Percentiles rank a stretch among this genome's conserved stretches.
Conservation (phyloP, 1,139 yeast species). For the Suhomyces bolitotheri region DNA sequence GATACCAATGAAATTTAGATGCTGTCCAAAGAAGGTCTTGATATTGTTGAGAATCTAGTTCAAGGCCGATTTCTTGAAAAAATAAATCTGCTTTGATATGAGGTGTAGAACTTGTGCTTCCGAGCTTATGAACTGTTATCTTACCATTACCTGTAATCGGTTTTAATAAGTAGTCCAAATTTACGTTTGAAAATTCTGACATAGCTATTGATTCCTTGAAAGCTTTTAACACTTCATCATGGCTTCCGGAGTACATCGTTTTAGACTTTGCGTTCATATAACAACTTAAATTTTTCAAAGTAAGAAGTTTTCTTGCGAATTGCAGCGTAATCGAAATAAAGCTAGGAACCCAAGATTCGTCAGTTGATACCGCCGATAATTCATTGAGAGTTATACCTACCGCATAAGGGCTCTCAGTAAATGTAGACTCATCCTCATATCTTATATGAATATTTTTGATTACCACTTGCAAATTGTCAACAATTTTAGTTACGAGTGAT, state of each 20-base stretch:
- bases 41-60: slow-evolving; percentile 82
- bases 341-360: slow-evolving; percentile 80
- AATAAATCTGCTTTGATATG: slow-evolving; percentile 74
- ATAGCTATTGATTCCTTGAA: slow-evolving; percentile 37
- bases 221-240: slow-evolving; percentile 41
- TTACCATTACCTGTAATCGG: slow-evolving; percentile 93
- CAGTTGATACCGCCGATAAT: slow-evolving; percentile 89
- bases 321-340: slow-evolving; percentile 73
- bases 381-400: slow-evolving; percentile 83
- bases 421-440: slow-evolving; percentile 76
- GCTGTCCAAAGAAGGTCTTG: slow-evolving; percentile 79
- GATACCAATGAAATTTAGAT: slow-evolving; percentile 77
- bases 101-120: slow-evolving; percentile 68
- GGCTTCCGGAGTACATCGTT: slow-evolving; percentile 49
- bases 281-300: slow-evolving; percentile 70
- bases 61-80: slow-evolving; percentile 86
- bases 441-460: slow-evolving; percentile 88
- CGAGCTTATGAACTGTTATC: slow-evolving; percentile 74
- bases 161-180: slow-evolving; percentile 66
- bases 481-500: slow-evolving; percentile 80
- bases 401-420: slow-evolving; percentile 73
- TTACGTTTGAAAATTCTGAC: slow-evolving; percentile 21
- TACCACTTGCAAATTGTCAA: slow-evolving; percentile 92
- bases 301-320: slow-evolving; percentile 74
- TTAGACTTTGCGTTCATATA: slow-evolving; percentile 81